Evolutionary conservation across 1,284 basidiomycete genomes (phyloP), one percentile per base, ranked within the genome.

Genomic region (Apiotrichum veenhuisii): DNA sequence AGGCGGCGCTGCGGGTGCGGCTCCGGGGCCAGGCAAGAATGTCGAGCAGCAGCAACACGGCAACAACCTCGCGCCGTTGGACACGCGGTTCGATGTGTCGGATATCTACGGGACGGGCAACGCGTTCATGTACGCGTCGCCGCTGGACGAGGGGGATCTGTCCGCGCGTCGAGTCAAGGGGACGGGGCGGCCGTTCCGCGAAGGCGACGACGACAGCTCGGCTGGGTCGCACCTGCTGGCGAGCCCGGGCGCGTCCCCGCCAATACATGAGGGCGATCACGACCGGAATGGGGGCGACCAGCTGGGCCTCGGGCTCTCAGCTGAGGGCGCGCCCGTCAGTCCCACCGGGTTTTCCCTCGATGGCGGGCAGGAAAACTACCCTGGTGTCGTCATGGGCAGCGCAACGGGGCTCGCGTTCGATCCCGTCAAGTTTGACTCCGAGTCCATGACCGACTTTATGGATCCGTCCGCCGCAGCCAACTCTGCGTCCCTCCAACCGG

Each of bases 361-460:
- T 9, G 25, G 18, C 14, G 1, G 5, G n/a, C n/a, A n/a, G 33
- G 34, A 33, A 14, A 48, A 50, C 43, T 71, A 67, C 49, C 67
- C 66, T n/a, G 70, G 69, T 2, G 63, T 70, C 10, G 65, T 69
- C 5, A 63, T 69, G 43, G 63, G 67, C n/a, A 50, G 61, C 23
- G 54, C 52, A 20, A 43, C 50, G 17, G 63, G 57, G 0, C 52
- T 74, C 17, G 66, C 64, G 15, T 68, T 74, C 34, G 66, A 66
- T 26, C 38, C 50, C 38, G 52, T 64, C 22, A 58, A 61, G 26
- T 61, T 71, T 54, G 52, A 53, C 51, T n/a, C n/a, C n/a, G 64
- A 62, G 26, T 55, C 57, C 15, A 69, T 74, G 70, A 66, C 70
- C 20, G 73, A 66, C 55, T 71, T 75, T 25, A 52, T 75, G 15